Percentiles rank a stretch among this genome's conserved stretches.
Conservation (phyloP, 148 eudicot species). For the Amaranthus cruentus region DNA sequence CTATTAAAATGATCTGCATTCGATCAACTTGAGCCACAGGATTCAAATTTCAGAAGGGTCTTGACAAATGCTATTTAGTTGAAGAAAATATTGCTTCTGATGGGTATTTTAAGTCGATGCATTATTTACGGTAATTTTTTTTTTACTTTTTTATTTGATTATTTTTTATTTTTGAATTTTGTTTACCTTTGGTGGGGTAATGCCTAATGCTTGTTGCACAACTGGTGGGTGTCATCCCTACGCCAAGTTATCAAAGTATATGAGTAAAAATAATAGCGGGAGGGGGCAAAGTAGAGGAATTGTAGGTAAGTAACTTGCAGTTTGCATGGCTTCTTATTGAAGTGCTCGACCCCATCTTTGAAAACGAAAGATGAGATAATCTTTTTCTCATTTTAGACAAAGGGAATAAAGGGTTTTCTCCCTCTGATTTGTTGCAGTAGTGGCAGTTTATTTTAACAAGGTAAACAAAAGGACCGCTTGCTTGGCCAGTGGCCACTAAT, state of each 20-base stretch:
- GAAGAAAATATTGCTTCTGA: constrained; percentile 10
- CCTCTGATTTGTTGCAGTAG: background rate
- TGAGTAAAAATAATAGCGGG: background rate
- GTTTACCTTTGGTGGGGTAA: too few relatives aligned
- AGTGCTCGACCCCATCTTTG: constrained; percentile 6
- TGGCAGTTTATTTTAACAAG: background rate
- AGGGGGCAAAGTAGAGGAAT: background rate
- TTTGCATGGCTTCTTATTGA: background rate
- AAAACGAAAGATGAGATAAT: constrained; percentile 24
- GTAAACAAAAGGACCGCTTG: too few relatives aligned
- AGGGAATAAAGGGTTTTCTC: constrained; percentile 28
- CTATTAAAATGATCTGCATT: constrained; percentile 46
- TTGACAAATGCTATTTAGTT: constrained; percentile 3
- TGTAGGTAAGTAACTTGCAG: constrained; percentile 10
- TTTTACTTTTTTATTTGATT: too few relatives aligned
- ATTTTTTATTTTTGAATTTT: too few relatives aligned
- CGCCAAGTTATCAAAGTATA: background rate
- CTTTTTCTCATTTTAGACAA: constrained; percentile 24
- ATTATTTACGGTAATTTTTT: background rate
- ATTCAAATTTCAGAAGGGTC: constrained; percentile 11
- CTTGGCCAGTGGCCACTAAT: too few relatives aligned
- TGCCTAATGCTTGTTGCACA: too few relatives aligned
- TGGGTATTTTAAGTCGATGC: constrained; percentile 12
- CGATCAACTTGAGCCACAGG: constrained; percentile 12
- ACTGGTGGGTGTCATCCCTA: constrained; percentile 17